Base-by-base conservation (phyloP, 305 asterid genomes). In the Galium porrigens region DNA sequence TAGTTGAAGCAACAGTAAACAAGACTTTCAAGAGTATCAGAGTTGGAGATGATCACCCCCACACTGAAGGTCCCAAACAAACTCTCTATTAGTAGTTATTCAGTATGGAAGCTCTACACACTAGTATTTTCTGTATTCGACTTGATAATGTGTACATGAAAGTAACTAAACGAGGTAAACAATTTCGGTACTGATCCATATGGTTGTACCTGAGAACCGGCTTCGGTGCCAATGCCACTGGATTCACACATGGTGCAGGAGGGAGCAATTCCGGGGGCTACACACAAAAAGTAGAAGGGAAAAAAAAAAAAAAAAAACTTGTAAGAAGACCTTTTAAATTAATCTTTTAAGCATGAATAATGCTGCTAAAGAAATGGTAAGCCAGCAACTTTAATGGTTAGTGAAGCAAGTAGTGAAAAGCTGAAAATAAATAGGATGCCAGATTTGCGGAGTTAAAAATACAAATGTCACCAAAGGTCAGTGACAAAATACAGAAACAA, bases 231-330 rank as follows among this genome's bases (percentile, higher is more conserved):
- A 67, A 17, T 25, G 68, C 63, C 34, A 53, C 71, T 12, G 67
- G 44, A 36, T 56, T 71, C 52, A 65, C 53, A 57, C 63, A 37
- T 57, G 68, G 39, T 4, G 64, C 63, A 6, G 68, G 64, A 65
- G 75, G 71, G 44, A 71, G 67, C 34, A 65, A 70, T 59, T 71
- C 75, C n/a, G 64, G 64, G 53, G 70, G 71, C 75, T 65, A 11
- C 22, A 55, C 27, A 22, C 42, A 36, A 36, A 36, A 36, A 10
- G 42, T 9, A 8, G 9, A 49, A 7, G 60, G 18, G 32, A 33
- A 17, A 68, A 69, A 55, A 63, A 12, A 5, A n/a, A 8, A 51
- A 49, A 22, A 22, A 22, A 22, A 22, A 22, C 22, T 51, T 48
- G 10, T 7, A 5, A 17, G 32, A 27, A 37, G 7, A 32, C 4